These are phyloP conservation scores for Areca catechu DNA, from an alignment of 176 grass and related monocot genomes.

Conservation along the genomic window DNA sequence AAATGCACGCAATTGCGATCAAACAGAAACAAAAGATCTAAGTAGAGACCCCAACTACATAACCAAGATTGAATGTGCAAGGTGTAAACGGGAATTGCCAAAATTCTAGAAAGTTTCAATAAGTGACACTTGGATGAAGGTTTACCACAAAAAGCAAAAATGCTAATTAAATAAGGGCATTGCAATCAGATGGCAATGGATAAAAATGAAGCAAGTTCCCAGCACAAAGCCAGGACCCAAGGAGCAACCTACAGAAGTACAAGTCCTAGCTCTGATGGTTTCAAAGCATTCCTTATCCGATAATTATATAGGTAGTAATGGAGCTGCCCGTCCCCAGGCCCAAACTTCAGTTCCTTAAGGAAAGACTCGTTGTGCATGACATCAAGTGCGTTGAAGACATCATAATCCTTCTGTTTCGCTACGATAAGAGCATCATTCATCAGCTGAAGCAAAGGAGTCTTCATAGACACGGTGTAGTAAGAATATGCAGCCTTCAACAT, in stretches of 20 bases:
- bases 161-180: too few species aligned
- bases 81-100: too few species aligned
- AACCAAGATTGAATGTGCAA: too few species aligned
- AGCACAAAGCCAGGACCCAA: neutral
- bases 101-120: too few species aligned
- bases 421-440: slow-evolving; percentile 91
- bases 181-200: neutral
- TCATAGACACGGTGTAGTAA: slow-evolving; percentile 87
- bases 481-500: slow-evolving; percentile 90
- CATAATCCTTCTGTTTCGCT: slow-evolving; percentile 83
- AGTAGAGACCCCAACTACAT: too few species aligned
- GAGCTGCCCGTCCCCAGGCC: slow-evolving; percentile 90
- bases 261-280: slow-evolving; percentile 74
- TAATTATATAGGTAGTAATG: slow-evolving; percentile 99
- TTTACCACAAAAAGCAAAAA: too few species aligned
- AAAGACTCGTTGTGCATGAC: slow-evolving; percentile 90
- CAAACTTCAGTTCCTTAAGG: slow-evolving; percentile 94
- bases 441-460: slow-evolving; percentile 77
- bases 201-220: neutral
- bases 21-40: too few species aligned
- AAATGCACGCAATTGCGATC: too few species aligned
- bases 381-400: slow-evolving; percentile 97
- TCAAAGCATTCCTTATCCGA: slow-evolving; percentile 55
- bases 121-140: too few species aligned
- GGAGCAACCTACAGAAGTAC: slow-evolving; percentile 66